These are phyloP conservation scores for Candida tunisiensis DNA, from an alignment of 1,139 yeast species.

Conservation along the genomic window DNA sequence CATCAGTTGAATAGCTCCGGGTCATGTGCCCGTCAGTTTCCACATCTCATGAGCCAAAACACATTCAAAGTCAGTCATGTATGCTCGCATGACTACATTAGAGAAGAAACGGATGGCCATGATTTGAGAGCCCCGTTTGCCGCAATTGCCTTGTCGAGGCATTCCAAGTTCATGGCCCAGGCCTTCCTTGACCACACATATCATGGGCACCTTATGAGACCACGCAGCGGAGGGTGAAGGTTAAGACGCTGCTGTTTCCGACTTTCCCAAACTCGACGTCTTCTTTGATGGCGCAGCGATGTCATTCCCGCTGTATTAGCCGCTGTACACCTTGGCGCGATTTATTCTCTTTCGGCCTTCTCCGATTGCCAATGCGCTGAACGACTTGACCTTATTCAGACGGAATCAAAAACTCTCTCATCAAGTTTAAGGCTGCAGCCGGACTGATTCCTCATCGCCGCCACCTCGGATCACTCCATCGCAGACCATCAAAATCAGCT, in stretches of 20 bases:
- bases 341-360: slow-evolving; percentile 15
- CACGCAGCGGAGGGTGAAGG: no score
- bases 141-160: slow-evolving; percentile 19
- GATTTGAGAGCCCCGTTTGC: slow-evolving; percentile 22
- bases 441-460: slow-evolving; percentile 11
- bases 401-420: slow-evolving; percentile 17
- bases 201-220: slow-evolving; percentile 26
- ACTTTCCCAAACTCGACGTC: slow-evolving; percentile 32
- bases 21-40: slow-evolving; percentile 15
- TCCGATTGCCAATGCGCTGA: slow-evolving; percentile 11
- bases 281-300: slow-evolving; percentile 30
- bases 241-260: no score
- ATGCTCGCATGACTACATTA: slow-evolving; percentile 20
- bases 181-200: slow-evolving; percentile 18
- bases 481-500: slow-evolving; percentile 16
- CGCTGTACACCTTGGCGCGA: slow-evolving; percentile 16
- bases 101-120: slow-evolving; percentile 19
- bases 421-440: no score
- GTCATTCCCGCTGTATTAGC: slow-evolving; percentile 13
- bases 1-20: slow-evolving; percentile 16
- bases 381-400: slow-evolving; percentile 42
- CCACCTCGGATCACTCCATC: slow-evolving; percentile 18
- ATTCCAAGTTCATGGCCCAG: slow-evolving; percentile 20
- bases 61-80: slow-evolving; percentile 19
- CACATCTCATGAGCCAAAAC: slow-evolving; percentile 17